A percentile compares a stretch with the other conserved stretches of the same genome.
Conservation (phyloP, 805 yeast genomes). For the Ascoidea tarda region DNA sequence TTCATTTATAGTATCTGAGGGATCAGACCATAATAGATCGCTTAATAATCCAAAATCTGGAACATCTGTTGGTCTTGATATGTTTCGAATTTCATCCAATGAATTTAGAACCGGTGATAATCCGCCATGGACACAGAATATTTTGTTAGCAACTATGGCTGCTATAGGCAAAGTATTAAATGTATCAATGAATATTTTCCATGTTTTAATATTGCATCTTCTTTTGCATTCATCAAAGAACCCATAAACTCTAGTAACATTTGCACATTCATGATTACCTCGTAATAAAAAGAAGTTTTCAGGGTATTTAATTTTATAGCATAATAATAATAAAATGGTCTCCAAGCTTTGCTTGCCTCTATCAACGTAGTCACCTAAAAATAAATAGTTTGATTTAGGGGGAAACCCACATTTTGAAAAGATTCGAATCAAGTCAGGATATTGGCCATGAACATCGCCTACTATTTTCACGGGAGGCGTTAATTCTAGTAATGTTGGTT, state of each 20-base stretch:
- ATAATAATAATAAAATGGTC: constrained; percentile 72
- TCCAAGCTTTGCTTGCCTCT: constrained; percentile 94
- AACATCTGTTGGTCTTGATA: constrained; percentile 71
- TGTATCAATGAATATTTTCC: constrained; percentile 90
- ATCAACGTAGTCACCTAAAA: constrained; percentile 94
- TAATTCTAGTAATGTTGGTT: constrained; percentile 80
- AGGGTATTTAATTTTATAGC: constrained; percentile 93
- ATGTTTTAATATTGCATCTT: constrained; percentile 78
- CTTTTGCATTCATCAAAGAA: constrained; percentile 97
- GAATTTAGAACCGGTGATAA: constrained; percentile 56
- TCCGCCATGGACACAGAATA: constrained; percentile 83
- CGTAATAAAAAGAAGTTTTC: constrained; percentile 86
- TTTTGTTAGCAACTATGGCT: constrained; percentile 89
- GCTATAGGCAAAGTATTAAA: constrained; percentile 93
- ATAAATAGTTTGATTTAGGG: constrained; percentile 82
- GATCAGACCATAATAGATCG: constrained; percentile 76
- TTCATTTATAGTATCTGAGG: constrained; percentile 39
- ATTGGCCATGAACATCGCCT: constrained; percentile 96
- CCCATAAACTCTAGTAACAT: constrained; percentile 92
- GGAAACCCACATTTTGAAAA: constrained; percentile 97
- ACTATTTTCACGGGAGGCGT: constrained; percentile 72
- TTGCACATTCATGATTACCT: constrained; percentile 97
- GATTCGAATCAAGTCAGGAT: constrained; percentile 76
- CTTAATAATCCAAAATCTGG: constrained; percentile 71
- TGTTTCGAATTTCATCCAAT: constrained; percentile 54